These are phyloP conservation scores for Hygrophorus russula DNA, from an alignment of 768 basidiomycete species.

Conservation along the genomic window DNA sequence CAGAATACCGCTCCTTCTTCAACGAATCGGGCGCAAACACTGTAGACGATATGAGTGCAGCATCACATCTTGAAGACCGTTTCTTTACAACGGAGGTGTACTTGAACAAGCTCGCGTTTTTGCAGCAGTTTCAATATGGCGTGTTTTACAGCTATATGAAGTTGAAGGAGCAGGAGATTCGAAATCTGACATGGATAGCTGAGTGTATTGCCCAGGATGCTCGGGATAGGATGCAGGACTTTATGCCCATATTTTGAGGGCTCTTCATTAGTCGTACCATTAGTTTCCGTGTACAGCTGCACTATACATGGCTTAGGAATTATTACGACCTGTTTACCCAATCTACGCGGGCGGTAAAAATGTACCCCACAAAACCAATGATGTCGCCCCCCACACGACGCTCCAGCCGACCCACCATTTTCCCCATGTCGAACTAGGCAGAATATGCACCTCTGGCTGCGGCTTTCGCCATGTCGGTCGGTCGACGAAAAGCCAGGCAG, in stretches of 20 bases:
- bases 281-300: too few relatives aligned
- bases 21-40: slow-evolving; percentile 34
- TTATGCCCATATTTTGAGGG: slow-evolving; percentile 80
- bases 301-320: background rate
- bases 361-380: slow-evolving; percentile 66
- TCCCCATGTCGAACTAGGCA: slow-evolving; percentile 25
- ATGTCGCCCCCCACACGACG: slow-evolving; percentile 61
- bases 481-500: slow-evolving; percentile 52
- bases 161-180: slow-evolving; percentile 84
- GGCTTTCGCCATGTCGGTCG: slow-evolving; percentile 17
- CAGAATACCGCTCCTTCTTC: slow-evolving; percentile 90
- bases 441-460: background rate
- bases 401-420: slow-evolving; percentile 70
- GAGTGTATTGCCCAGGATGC: slow-evolving; percentile 98
- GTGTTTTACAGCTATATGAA: slow-evolving; percentile 91
- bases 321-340: background rate
- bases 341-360: slow-evolving; percentile 87
- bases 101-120: slow-evolving; percentile 87
- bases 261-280: background rate
- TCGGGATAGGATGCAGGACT: slow-evolving; percentile 90
- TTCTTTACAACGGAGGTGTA: slow-evolving; percentile 94
- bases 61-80: slow-evolving; percentile 75
- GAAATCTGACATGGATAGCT: slow-evolving; percentile 87
- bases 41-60: slow-evolving; percentile 32
- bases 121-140: slow-evolving; percentile 94